Evolutionary conservation across 2,329 filamentous ascomycete species (phyloP).

Genomic region (Sarocladium strictum): DNA sequence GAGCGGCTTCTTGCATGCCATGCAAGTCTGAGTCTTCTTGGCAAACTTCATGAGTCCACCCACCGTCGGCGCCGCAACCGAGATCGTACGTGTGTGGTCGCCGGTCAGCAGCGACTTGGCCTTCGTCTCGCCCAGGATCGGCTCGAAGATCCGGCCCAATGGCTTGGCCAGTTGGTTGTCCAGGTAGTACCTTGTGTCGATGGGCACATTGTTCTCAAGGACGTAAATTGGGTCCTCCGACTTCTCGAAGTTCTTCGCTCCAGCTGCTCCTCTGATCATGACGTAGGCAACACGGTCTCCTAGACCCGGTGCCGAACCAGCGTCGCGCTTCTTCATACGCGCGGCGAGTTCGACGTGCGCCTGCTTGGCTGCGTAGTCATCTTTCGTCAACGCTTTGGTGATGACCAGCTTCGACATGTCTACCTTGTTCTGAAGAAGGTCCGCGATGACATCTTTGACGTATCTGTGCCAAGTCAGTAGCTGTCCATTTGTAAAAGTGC

Average conservation of each 20-base stretch:
- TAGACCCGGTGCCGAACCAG: slow-evolving; percentile 84
- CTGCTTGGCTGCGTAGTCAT: slow-evolving; percentile 85
- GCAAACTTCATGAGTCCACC: slow-evolving; percentile 98
- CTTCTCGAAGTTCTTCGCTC: slow-evolving; percentile 92
- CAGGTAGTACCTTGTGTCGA: slow-evolving; percentile 97
- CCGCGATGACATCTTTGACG: slow-evolving; percentile 92
- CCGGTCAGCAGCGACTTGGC: slow-evolving; percentile 80
- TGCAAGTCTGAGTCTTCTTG: slow-evolving; percentile 96
- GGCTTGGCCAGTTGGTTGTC: slow-evolving; percentile 98
- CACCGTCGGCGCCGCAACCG: slow-evolving; percentile 82
- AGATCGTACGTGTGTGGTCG: slow-evolving; percentile 91
- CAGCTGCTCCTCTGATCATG: slow-evolving; percentile 85
- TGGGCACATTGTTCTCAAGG: slow-evolving; percentile 93
- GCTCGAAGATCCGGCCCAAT: slow-evolving; percentile 91
- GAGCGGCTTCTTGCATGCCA: slow-evolving; percentile 98
- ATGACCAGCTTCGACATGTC: slow-evolving; percentile 99
- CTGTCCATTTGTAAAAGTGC: background rate
- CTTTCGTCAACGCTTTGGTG: slow-evolving; percentile 91
- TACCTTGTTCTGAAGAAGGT: slow-evolving; percentile 92
- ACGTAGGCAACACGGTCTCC: slow-evolving; percentile 98
- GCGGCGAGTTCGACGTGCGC: slow-evolving; percentile 93
- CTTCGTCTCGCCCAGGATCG: slow-evolving; percentile 90
- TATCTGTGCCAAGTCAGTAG: slow-evolving; percentile 50
- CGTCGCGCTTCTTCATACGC: slow-evolving; percentile 95
- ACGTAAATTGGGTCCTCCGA: slow-evolving; percentile 97